These are phyloP conservation scores for Xylaria nigripes DNA, from an alignment of 495 filamentous ascomycete species.

Conservation along the genomic window DNA sequence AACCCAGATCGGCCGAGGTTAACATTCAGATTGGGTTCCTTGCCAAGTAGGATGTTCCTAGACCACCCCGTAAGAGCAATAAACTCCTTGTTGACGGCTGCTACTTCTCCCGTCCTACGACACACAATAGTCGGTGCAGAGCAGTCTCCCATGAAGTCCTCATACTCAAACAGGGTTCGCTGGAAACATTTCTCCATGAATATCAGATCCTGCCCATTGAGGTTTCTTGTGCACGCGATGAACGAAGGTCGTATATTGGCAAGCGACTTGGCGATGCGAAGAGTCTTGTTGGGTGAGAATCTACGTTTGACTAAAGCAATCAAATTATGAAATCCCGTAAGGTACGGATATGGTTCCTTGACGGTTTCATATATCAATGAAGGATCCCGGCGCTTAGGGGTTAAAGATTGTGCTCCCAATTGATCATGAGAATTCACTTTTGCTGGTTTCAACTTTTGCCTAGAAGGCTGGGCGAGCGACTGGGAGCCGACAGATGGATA, in stretches of 20 bases:
- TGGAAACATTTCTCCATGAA: slow-evolving; percentile 98
- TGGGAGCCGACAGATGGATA: slow-evolving; percentile 26
- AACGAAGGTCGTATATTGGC: slow-evolving; percentile 87
- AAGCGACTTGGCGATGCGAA: slow-evolving; percentile 78
- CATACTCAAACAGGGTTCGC: slow-evolving; percentile 81
- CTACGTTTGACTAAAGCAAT: slow-evolving; percentile 72
- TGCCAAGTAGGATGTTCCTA: slow-evolving; percentile 81
- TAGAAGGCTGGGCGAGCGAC: slow-evolving; percentile 21
- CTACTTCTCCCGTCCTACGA: slow-evolving; percentile 85
- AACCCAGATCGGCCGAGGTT: slow-evolving; percentile 50
- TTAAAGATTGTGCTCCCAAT: slow-evolving; percentile 38
- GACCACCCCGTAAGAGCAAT: slow-evolving; percentile 89
- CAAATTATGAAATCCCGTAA: slow-evolving; percentile 79
- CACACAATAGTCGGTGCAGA: slow-evolving; percentile 89
- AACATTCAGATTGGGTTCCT: slow-evolving; percentile 80
- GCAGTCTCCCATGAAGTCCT: slow-evolving; percentile 79
- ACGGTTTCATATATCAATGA: slow-evolving; percentile 82
- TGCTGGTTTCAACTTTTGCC: slow-evolving; percentile 34
- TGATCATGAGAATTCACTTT: slow-evolving; percentile 31
- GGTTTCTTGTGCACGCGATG: slow-evolving; percentile 73
- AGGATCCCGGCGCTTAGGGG: slow-evolving; percentile 57
- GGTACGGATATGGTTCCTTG: slow-evolving; percentile 83
- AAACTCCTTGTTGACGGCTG: slow-evolving; percentile 89
- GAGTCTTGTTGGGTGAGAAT: slow-evolving; percentile 57
- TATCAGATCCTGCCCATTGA: slow-evolving; percentile 79